Percentiles rank a stretch among this genome's conserved stretches.
These are phyloP conservation scores for Solanum chiquidenum DNA, from an alignment of 257 asterid species.

Conservation along the genomic window DNA sequence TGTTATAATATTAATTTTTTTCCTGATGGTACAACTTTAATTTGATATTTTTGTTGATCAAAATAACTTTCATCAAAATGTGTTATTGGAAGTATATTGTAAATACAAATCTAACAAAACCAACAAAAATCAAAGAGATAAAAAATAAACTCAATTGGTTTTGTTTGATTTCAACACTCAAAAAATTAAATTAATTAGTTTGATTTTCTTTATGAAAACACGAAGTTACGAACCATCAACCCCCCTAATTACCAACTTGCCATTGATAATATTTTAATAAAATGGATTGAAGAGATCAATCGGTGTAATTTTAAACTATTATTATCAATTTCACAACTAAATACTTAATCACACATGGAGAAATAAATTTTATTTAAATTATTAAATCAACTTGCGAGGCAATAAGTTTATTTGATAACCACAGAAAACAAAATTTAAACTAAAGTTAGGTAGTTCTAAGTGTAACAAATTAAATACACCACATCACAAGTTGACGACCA, in stretches of 20 bases:
- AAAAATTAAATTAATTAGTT: no score
- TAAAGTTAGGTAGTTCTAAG: not conserved
- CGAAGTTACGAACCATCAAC: not conserved
- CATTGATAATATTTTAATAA: not conserved
- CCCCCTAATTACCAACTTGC: not conserved
- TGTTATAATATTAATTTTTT: not conserved
- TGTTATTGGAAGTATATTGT: not conserved
- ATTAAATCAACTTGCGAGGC: not conserved
- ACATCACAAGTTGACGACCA: not conserved
- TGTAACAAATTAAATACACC: not conserved
- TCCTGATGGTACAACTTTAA: not conserved
- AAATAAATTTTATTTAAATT: not conserved
- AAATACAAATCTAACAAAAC: not conserved
- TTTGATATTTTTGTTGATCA: not conserved
- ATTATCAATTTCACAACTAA: not conserved
- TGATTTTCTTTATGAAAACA: no score
- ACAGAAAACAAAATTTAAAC: not conserved
- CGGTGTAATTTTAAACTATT: not conserved
- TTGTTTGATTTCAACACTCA: no score
- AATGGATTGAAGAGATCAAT: not conserved
- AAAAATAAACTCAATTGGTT: not conserved
- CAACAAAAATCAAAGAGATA: not conserved
- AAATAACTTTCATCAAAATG: not conserved
- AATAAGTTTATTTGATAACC: not conserved
- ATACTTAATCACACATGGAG: not conserved